phyloP scores from a whole-genome alignment of 176 grass and related monocot genomes.

The Pontederia paniculata region DNA sequence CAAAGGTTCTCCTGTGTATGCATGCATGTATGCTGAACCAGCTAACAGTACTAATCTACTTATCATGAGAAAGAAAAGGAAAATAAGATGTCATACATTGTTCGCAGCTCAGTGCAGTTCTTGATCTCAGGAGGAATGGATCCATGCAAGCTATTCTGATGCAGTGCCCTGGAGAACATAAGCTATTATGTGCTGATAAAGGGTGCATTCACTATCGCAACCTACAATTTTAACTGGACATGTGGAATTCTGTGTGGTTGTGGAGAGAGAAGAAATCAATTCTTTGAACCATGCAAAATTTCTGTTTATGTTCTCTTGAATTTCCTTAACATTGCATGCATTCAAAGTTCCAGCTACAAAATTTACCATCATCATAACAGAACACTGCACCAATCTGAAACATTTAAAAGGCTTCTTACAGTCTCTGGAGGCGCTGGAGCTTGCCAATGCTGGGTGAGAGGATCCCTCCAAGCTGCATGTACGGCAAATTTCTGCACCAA shows the following conservation, averaged over 20 bases:
- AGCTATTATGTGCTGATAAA: background rate
- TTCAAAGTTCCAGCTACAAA: too few species aligned
- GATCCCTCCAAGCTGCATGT: conserved; percentile 81
- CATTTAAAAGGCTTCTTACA: conserved; percentile 28
- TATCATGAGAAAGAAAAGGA: background rate
- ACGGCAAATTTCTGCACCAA: conserved; percentile 63
- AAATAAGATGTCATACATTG: conserved; percentile 34
- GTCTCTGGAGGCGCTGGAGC: conserved; percentile 70
- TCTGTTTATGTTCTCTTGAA: background rate
- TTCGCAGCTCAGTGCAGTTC: conserved; percentile 71
- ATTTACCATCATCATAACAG: background rate
- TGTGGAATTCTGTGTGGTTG: too few species aligned
- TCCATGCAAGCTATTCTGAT: conserved; percentile 95
- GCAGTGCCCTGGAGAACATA: conserved; percentile 54
- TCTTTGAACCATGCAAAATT: too few species aligned
- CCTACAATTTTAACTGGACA: background rate
- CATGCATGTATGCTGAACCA: background rate
- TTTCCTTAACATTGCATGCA: too few species aligned
- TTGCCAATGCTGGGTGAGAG: conserved; percentile 72
- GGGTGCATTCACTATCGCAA: background rate
- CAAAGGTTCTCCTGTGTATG: too few species aligned
- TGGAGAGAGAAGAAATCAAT: too few species aligned
- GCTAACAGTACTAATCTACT: background rate
- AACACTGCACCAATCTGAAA: background rate
- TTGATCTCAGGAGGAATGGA: conserved; percentile 74